Evolutionary conservation across 2,329 filamentous ascomycete species (phyloP).

Genomic region (Lachnellula occidentalis): DNA sequence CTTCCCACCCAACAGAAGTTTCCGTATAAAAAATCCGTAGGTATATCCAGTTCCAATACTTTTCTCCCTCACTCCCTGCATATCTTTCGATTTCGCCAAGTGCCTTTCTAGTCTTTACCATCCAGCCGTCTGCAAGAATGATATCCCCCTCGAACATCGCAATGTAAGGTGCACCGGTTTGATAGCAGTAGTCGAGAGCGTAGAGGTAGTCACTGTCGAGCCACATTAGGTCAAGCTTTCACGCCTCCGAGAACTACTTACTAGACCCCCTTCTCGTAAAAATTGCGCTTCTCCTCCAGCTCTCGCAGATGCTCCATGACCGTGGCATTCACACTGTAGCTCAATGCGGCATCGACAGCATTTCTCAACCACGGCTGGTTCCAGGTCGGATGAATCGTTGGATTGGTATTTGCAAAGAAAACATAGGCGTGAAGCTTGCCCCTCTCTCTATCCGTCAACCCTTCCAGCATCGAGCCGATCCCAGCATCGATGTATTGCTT

Average conservation of each 20-base stretch:
- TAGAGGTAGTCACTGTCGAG: conserved; percentile 29
- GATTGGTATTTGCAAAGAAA: conserved; percentile 19
- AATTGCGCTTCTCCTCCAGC: conserved; percentile 25
- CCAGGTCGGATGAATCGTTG: conserved; percentile 15
- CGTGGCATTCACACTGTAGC: conserved; percentile 12
- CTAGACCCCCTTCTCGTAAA: conserved; percentile 31
- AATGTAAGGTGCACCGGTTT: conserved; percentile 30
- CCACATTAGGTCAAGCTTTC: neutral
- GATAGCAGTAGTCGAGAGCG: conserved; percentile 26
- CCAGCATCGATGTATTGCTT: conserved; percentile 18
- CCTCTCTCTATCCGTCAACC: conserved; percentile 21
- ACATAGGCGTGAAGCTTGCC: conserved; percentile 15
- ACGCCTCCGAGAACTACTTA: conserved; percentile 12
- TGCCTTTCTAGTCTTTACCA: conserved; percentile 25
- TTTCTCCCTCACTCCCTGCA: conserved; percentile 3
- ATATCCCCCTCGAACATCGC: conserved; percentile 35
- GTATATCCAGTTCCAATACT: conserved; percentile 15
- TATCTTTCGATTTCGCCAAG: conserved; percentile 8
- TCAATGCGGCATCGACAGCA: conserved; percentile 7
- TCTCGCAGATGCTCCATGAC: conserved; percentile 19
- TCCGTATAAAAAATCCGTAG: conserved; percentile 22
- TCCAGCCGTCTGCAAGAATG: conserved; percentile 34
- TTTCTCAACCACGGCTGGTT: conserved; percentile 14
- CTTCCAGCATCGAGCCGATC: conserved; percentile 18
- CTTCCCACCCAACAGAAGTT: conserved; percentile 13